These are phyloP conservation scores for Scutellaria minor DNA, from an alignment of 257 asterid genomes.

Conservation along the genomic window DNA sequence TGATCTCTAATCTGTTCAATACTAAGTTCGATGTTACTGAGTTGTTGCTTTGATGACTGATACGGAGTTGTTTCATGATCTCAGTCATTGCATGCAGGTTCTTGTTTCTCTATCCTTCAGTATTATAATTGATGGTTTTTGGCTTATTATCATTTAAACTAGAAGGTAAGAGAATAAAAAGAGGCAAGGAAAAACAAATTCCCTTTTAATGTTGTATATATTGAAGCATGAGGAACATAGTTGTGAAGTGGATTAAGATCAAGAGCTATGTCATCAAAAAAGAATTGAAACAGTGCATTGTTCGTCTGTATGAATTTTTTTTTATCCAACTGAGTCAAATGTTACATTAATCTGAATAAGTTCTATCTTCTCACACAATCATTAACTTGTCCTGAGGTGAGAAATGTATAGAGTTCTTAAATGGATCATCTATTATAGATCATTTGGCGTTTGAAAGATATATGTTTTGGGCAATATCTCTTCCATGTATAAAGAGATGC, in stretches of 20 bases:
- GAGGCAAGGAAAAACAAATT: slow-evolving; percentile 19
- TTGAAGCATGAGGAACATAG: slow-evolving; percentile 33
- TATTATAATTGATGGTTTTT: slow-evolving; percentile 21
- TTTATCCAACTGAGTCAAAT: slow-evolving; percentile 13
- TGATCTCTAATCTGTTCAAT: slow-evolving; percentile 37
- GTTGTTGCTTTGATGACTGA: slow-evolving; percentile 38
- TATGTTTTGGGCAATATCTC: not conserved
- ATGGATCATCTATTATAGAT: slow-evolving; percentile 4
- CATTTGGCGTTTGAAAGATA: not conserved
- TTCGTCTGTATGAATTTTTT: not conserved
- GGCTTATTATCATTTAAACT: slow-evolving; percentile 24
- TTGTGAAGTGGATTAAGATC: slow-evolving; percentile 13
- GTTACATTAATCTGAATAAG: slow-evolving; percentile 17
- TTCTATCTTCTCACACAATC: slow-evolving; percentile 4
- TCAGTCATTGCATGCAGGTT: slow-evolving; percentile 38
- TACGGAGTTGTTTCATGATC: slow-evolving; percentile 40
- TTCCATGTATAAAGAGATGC: slow-evolving; percentile 24
- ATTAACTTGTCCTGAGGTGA: not conserved
- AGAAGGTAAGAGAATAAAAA: slow-evolving; percentile 32
- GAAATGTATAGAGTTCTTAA: slow-evolving; percentile 12
- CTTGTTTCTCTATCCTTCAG: slow-evolving; percentile 20
- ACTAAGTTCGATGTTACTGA: slow-evolving; percentile 32
- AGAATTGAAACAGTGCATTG: slow-evolving; percentile 25
- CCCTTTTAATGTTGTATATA: slow-evolving; percentile 1
- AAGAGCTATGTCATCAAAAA: slow-evolving; percentile 19